phyloP scores from a whole-genome alignment of 2,329 filamentous ascomycete species.

The Trichoderma gracile region DNA sequence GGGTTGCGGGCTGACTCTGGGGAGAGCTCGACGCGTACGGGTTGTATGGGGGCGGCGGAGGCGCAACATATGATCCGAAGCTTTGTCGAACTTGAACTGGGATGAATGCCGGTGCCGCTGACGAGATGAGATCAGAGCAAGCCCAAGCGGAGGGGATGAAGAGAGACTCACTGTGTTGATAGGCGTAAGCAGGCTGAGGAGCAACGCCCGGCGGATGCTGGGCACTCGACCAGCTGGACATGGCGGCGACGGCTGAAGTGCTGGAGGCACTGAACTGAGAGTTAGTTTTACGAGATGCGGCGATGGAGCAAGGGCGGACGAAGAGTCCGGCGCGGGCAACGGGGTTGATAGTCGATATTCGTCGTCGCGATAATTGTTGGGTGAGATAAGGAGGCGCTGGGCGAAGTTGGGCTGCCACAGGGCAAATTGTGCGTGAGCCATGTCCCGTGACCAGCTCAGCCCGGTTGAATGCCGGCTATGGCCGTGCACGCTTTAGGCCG shows the following conservation, averaged over 20 bases:
- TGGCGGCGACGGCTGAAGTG: conserved; percentile 33
- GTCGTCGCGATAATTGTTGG: conserved; percentile 6
- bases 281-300: conserved; percentile 27
- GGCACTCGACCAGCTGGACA: conserved; percentile 42
- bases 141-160: background rate
- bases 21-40: conserved; percentile 37
- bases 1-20: conserved; percentile 33
- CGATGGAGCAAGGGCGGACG: conserved; percentile 1
- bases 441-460: conserved; percentile 31
- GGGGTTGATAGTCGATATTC: background rate
- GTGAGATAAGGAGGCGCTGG: conserved; percentile 13
- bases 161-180: conserved; percentile 41
- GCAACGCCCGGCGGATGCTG: conserved; percentile 46
- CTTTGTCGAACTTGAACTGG: conserved; percentile 63
- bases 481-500: too few relatives aligned
- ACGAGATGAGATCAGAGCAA: conserved; percentile 31
- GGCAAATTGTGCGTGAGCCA: conserved; percentile 25
- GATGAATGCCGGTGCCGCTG: conserved; percentile 57
- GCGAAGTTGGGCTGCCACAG: conserved; percentile 22
- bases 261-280: conserved; percentile 21
- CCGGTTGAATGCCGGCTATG: conserved; percentile 27
- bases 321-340: background rate
- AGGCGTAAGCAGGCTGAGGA: conserved; percentile 41
- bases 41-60: conserved; percentile 32
- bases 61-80: conserved; percentile 50